A percentile compares a stretch with the other conserved stretches of the same genome.
Evolutionary conservation across 2,329 filamentous ascomycete genomes (phyloP).

Genomic region (Epicoccum nigrum): DNA sequence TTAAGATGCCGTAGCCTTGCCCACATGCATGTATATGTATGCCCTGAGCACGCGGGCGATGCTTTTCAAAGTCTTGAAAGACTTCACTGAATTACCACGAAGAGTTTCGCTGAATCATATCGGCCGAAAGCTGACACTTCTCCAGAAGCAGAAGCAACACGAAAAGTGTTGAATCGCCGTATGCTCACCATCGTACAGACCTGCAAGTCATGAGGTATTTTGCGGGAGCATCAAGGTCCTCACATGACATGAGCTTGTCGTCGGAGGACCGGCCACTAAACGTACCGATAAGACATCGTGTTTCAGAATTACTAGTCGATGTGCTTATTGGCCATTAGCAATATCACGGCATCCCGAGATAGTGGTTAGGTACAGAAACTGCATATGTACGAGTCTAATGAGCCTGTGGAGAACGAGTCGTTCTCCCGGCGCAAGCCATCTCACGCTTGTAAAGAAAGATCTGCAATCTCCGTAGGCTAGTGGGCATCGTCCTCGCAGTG

Average conservation of each 20-base stretch:
- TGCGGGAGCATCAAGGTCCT: not conserved
- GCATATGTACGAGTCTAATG: not conserved
- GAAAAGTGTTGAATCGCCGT: not conserved
- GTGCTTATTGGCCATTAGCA: conserved; percentile 6
- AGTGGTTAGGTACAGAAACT: conserved; percentile 5
- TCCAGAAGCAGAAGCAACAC: not conserved
- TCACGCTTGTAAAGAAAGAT: not conserved
- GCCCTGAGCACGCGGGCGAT: no score
- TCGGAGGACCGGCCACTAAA: conserved; percentile 1
- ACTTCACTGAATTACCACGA: not conserved
- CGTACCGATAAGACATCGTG: conserved; percentile 8
- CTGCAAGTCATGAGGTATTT: conserved; percentile 1
- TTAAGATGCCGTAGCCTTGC: not conserved
- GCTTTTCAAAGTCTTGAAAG: not conserved
- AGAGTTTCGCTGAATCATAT: not conserved
- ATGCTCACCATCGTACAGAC: conserved; percentile 1
- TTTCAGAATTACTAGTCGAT: conserved; percentile 7
- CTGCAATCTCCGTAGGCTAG: not conserved
- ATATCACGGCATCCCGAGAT: conserved; percentile 8
- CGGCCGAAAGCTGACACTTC: not conserved
- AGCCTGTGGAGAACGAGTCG: conserved; percentile 1
- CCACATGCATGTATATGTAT: not conserved
- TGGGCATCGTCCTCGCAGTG: not conserved
- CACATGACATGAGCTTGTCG: not conserved
- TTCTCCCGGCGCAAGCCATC: not conserved